A percentile compares a stretch with the other conserved stretches of the same genome.
phyloP scores from a whole-genome alignment of 768 basidiomycete genomes.

The Mycena galopus region DNA sequence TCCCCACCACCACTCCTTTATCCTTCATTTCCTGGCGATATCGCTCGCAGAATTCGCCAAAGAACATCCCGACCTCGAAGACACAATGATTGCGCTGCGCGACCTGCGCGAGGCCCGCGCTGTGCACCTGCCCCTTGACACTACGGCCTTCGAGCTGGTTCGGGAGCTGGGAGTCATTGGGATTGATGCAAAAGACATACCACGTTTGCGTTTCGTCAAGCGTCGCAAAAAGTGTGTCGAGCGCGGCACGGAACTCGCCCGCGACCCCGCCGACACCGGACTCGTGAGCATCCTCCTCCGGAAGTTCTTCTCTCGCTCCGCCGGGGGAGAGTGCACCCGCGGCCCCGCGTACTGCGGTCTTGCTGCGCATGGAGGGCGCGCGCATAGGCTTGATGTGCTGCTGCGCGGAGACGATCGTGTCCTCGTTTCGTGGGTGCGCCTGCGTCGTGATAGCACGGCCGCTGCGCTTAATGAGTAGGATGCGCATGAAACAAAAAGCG shows the following conservation, averaged over 20 bases:
- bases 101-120: slow-evolving; percentile 84
- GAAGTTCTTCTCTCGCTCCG: slow-evolving; percentile 59
- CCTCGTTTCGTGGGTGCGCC: slow-evolving; percentile 92
- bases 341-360: slow-evolving; percentile 75
- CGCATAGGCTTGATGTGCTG: slow-evolving; percentile 96
- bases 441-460: slow-evolving; percentile 92
- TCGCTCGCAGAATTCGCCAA: too few relatives aligned
- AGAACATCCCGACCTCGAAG: neutral
- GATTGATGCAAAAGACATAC: slow-evolving; percentile 94
- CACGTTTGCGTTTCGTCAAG: slow-evolving; percentile 91
- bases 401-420: slow-evolving; percentile 95
- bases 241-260: too few relatives aligned
- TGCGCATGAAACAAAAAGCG: too few relatives aligned
- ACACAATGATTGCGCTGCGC: slow-evolving; percentile 46
- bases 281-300: slow-evolving; percentile 68
- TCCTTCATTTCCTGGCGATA: too few relatives aligned
- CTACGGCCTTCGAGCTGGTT: slow-evolving; percentile 94
- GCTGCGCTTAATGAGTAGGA: too few relatives aligned
- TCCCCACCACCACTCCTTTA: too few relatives aligned
- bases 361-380: slow-evolving; percentile 89
- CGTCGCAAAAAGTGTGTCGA: slow-evolving; percentile 84
- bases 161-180: slow-evolving; percentile 95
- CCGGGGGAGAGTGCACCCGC: slow-evolving; percentile 57
- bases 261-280: slow-evolving; percentile 29
- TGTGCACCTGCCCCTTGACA: slow-evolving; percentile 92